These are phyloP conservation scores for Penstemon davidsonii DNA, from an alignment of 257 asterid genomes.

Conservation along the genomic window DNA sequence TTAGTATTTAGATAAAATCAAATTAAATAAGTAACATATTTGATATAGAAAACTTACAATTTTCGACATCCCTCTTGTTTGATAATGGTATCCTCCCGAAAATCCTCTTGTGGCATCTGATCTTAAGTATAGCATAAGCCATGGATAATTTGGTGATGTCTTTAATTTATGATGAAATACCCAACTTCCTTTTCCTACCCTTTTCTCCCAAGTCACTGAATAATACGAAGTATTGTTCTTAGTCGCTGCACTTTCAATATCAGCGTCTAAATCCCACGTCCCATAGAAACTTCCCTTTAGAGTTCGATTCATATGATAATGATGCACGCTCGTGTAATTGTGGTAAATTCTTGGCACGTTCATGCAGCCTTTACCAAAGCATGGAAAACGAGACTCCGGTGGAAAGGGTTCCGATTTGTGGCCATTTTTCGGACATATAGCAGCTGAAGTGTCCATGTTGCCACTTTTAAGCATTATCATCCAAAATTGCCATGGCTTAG, in stretches of 20 bases:
- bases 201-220: slow-evolving; percentile 51
- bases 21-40: too few species aligned
- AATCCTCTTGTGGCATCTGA: slow-evolving; percentile 58
- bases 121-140: slow-evolving; percentile 63
- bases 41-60: slow-evolving; percentile 35
- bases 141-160: slow-evolving; percentile 51
- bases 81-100: slow-evolving; percentile 64
- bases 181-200: slow-evolving; percentile 55
- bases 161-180: slow-evolving; percentile 40
- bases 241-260: slow-evolving; percentile 22
- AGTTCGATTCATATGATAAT: slow-evolving; percentile 21
- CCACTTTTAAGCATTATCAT: slow-evolving; percentile 87
- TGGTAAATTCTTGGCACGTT: slow-evolving; percentile 52
- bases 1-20: too few species aligned
- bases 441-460: slow-evolving; percentile 82
- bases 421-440: slow-evolving; percentile 70
- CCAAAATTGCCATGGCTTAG: slow-evolving; percentile 91
- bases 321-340: slow-evolving; percentile 41
- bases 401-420: slow-evolving; percentile 38
- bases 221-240: slow-evolving; percentile 34
- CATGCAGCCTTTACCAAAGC: slow-evolving; percentile 58
- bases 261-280: slow-evolving; percentile 48
- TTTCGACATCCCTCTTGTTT: slow-evolving; percentile 56
- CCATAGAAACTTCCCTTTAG: slow-evolving; percentile 53
- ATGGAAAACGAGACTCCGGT: slow-evolving; percentile 41